Evolutionary conservation across 257 asterid species (phyloP).

Genomic region (Leonotis leonurus): DNA sequence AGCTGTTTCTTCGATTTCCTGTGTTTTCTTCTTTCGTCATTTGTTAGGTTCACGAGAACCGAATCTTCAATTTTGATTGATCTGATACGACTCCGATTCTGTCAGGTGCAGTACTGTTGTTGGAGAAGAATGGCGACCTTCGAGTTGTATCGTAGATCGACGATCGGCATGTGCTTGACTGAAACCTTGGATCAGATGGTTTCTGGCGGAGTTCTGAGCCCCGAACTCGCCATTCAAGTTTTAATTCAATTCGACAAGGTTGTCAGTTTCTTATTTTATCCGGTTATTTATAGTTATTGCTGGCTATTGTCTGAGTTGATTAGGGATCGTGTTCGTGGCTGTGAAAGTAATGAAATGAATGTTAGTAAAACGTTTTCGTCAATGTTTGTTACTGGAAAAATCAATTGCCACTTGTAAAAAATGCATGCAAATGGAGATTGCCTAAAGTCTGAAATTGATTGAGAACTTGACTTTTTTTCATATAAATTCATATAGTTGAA

Average conservation of each 20-base stretch:
- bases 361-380: too few relatives aligned
- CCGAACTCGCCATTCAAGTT: slow-evolving; percentile 89
- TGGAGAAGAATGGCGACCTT: slow-evolving; percentile 75
- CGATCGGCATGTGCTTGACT: slow-evolving; percentile 92
- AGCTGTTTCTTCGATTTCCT: neutral
- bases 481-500: too few relatives aligned
- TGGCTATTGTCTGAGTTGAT: too few relatives aligned
- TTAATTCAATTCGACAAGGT: slow-evolving; percentile 97
- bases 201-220: slow-evolving; percentile 59
- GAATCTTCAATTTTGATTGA: neutral
- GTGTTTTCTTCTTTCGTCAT: neutral
- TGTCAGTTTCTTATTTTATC: neutral
- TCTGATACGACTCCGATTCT: neutral
- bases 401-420: too few relatives aligned
- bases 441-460: too few relatives aligned
- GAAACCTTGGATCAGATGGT: slow-evolving; percentile 96
- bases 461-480: too few relatives aligned
- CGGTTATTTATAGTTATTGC: neutral
- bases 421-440: too few relatives aligned
- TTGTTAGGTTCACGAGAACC: neutral
- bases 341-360: too few relatives aligned
- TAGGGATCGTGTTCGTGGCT: neutral
- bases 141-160: slow-evolving; percentile 86
- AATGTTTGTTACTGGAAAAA: too few relatives aligned
- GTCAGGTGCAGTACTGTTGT: neutral